Evolutionary conservation across 2,329 filamentous ascomycete genomes (phyloP), one percentile per base, ranked within the genome.

Genomic region (Hypoxylon sp.): DNA sequence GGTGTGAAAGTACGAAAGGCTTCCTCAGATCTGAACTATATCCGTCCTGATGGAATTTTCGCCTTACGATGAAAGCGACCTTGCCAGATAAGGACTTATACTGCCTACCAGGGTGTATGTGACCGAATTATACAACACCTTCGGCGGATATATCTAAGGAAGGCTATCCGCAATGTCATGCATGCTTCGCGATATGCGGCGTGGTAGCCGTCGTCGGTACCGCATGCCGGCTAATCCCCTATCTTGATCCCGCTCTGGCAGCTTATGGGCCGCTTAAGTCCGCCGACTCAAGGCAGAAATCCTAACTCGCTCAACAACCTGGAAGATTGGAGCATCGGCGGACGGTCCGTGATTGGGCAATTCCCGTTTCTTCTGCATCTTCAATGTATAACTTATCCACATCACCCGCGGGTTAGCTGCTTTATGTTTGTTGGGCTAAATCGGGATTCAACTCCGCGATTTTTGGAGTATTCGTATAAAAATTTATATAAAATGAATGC

Each of bases 331-430:
- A 46, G 8, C 10, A 37, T 13, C 1, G 7, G 11, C 46, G n/a
- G n/a, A 10, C 48, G 21, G n/a, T 29, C 33, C 49, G 27, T 58
- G 31, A 62, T 62, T 58, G 55, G 51, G 5, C 48, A 58, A 52
- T 52, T 27, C 37, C 15, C 26, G 31, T 17, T 48, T 49, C 50
- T 33, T 10, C 15, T 51, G 21, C 48, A 40, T 43, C 23, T n/a
- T 24, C 11, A 18, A 10, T 20, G 20, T 23, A 24, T 23, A 40
- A 26, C 31, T 38, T 37, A 40, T 15, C 21, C 26, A 58, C 55
- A 21, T 48, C 17, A 53, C 45, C 48, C 23, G 38, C 45, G 31
- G 40, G 45, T 38, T 26, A 31, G 13, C 55, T 21, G 29, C 41
- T 15, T 35, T 45, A 33, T 24, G 26, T 43, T 53, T 42, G 35